Evolutionary conservation across 2,329 filamentous ascomycete genomes (phyloP), one percentile per base, ranked within the genome.

Genomic region (Cladosporium oxysporum): DNA sequence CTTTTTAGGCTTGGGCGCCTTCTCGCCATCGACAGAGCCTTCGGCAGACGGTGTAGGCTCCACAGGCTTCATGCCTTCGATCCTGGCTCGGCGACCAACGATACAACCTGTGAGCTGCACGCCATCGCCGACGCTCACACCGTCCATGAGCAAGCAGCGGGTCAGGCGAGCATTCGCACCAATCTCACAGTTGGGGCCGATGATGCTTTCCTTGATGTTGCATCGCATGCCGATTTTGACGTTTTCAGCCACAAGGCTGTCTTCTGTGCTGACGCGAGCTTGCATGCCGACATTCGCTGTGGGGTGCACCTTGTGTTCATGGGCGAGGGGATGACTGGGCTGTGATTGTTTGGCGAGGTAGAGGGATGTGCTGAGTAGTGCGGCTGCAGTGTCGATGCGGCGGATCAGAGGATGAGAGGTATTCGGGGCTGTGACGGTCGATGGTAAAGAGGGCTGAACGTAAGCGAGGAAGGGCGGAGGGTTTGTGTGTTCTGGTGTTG

Each of bases 81-180:
- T 87, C 72, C 90, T 89, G 70, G 90, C 91, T 68, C 92, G 82
- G 74, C 90, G 87, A 5, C 95, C 95, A 49, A 98, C 80, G 35
- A 98, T 91, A 74, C 93, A 97, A 26, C 91, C 91, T 1, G 91
- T 95, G 61, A 98, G 82, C 77, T 92, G 92, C 74, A 90, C 93
- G 52, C 90, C 90, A 72, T 92, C 91, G 16, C 92, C 93, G 14
- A 99, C 85, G 8, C 91, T 88, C 0, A 91, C 93, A 3, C 92
- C 92, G 67, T 98, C 94, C 92, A 98, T 97, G 23, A 98, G 81
- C 58, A 98, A 79, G 78, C 94, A 98, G 69, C 93, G 87, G n/a
- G 88, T 89, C 53, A 99, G 80, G 70, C 93, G 91, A 33, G 91
- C 92, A n/a, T 93, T 92, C 71, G 90, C 88, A 68, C 89, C 88